A percentile compares a stretch with the other conserved stretches of the same genome.
Conservation (phyloP, 352 stramenopile genomes). For the Achlya hypogyna region DNA sequence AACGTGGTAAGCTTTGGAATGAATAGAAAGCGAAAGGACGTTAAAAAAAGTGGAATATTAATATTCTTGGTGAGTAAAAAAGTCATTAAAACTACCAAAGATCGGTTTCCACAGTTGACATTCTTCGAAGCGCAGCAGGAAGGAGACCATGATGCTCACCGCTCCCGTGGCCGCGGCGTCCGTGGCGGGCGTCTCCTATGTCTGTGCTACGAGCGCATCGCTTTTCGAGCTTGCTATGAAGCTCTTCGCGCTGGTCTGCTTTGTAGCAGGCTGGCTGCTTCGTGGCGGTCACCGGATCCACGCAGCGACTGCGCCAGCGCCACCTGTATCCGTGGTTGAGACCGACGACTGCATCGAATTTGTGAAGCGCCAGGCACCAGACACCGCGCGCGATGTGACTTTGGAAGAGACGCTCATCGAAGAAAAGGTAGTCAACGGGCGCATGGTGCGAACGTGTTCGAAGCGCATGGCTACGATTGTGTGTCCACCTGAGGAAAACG, state of each 20-base stretch:
- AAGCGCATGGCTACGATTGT: neutral
- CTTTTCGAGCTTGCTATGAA: neutral
- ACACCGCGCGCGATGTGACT: neutral
- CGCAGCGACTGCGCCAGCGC: neutral
- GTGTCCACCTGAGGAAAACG: neutral
- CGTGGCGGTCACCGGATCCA: too few species aligned
- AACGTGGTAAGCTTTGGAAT: too few species aligned
- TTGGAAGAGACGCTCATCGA: neutral
- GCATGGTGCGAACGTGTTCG: neutral
- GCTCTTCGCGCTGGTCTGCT: neutral
- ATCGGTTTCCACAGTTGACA: too few species aligned
- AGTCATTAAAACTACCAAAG: too few species aligned
- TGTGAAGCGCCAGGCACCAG: neutral
- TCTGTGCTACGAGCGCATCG: neutral
- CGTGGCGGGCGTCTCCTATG: neutral
- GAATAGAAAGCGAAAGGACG: too few species aligned
- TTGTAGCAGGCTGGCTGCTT: neutral
- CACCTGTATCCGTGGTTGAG: too few species aligned
- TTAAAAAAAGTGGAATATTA: too few species aligned
- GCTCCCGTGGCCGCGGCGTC: too few species aligned
- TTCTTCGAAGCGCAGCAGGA: too few species aligned
- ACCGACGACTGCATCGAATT: neutral
- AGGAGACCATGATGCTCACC: too few species aligned
- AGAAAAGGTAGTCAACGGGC: neutral
- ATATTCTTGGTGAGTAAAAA: too few species aligned